Evolutionary conservation across 805 yeast species (phyloP).

Genomic region (Cyberlindnera mississippiensis): DNA sequence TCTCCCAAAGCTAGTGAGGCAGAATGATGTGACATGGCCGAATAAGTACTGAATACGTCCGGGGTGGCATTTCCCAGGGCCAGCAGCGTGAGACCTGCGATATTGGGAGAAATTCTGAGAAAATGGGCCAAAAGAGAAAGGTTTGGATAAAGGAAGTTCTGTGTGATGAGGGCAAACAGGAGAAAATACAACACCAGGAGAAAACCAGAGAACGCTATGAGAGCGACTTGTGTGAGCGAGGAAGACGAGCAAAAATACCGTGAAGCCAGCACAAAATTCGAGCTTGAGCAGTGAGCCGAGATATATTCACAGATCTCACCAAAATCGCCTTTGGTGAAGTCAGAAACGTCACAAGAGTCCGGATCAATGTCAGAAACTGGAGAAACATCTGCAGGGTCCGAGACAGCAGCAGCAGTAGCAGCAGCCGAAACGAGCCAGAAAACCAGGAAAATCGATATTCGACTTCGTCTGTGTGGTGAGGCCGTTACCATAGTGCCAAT

Average conservation of each 20-base stretch:
- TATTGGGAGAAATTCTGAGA: conserved; percentile 63
- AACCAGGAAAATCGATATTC: no score
- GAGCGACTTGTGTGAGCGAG: neutral
- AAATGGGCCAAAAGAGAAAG: conserved; percentile 59
- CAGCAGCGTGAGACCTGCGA: conserved; percentile 81
- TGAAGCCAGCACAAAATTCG: no score
- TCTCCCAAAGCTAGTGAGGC: conserved; percentile 84
- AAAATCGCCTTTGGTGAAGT: no score
- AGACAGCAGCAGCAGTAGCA: no score
- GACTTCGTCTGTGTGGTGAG: no score
- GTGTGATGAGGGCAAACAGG: conserved; percentile 71
- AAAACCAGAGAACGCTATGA: neutral
- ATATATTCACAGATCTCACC: no score
- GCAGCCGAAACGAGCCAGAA: no score
- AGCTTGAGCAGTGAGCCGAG: no score
- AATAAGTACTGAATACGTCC: conserved; percentile 79
- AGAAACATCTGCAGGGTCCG: no score
- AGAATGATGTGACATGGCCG: conserved; percentile 71
- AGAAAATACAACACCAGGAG: conserved; percentile 42
- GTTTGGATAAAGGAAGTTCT: conserved; percentile 79
- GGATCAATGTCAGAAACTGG: no score
- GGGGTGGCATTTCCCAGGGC: conserved; percentile 95
- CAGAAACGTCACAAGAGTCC: no score
- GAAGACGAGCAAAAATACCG: conserved; percentile 7
- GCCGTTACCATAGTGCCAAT: no score